Percentiles rank a stretch among this genome's conserved stretches.
These are phyloP conservation scores for Penicillium sp. DNA, from an alignment of 2,329 filamentous ascomycete species.

Conservation along the genomic window DNA sequence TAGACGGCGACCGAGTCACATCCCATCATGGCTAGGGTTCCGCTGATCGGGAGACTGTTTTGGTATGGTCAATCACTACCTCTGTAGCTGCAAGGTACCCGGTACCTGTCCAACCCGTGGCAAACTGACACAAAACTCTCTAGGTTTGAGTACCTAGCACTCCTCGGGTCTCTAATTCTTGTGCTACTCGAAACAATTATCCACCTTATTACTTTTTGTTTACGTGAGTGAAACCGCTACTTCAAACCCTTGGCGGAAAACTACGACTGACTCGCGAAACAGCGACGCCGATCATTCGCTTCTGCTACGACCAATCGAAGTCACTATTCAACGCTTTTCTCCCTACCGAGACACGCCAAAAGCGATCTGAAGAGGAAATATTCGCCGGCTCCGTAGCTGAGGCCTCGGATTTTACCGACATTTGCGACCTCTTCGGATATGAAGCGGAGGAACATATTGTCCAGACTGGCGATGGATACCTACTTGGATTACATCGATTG, in stretches of 20 bases:
- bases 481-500: conserved; percentile 86
- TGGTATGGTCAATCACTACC: conserved; percentile 44
- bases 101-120: neutral
- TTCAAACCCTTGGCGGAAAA: neutral
- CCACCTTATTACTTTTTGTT: conserved; percentile 81
- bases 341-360: conserved; percentile 69
- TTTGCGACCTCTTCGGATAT: conserved; percentile 91
- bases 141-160: conserved; percentile 84
- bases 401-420: conserved; percentile 87
- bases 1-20: neutral
- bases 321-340: conserved; percentile 80
- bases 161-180: conserved; percentile 81
- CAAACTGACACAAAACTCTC: conserved; percentile 12
- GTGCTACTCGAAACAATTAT: conserved; percentile 82
- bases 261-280: conserved; percentile 27
- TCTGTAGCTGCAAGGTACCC: neutral
- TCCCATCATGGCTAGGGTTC: conserved; percentile 59
- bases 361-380: conserved; percentile 69
- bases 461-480: conserved; percentile 90
- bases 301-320: conserved; percentile 83
- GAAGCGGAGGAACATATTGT: conserved; percentile 95
- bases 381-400: conserved; percentile 79
- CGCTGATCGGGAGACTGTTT: conserved; percentile 65
- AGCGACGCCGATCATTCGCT: conserved; percentile 78
- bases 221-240: conserved; percentile 66